Evolutionary conservation across 2,329 filamentous ascomycete species (phyloP).

Genomic region (Epichloe gansuensis): DNA sequence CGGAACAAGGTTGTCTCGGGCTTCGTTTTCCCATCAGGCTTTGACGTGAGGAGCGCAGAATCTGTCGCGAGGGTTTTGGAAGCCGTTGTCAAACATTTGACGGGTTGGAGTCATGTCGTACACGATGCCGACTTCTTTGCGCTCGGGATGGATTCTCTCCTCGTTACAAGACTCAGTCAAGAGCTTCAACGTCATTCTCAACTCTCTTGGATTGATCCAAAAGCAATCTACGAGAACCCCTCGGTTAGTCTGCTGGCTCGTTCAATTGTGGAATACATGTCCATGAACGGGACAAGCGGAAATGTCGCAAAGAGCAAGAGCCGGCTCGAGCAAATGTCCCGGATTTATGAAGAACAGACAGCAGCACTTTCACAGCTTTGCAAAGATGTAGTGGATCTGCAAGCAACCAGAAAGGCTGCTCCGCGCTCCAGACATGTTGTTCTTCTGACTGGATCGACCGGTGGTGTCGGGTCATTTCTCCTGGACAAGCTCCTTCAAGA

Average conservation of each 20-base stretch:
- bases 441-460: conserved; percentile 7
- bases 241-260: background rate
- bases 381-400: background rate
- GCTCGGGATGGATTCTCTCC: conserved; percentile 6
- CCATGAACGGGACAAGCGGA: background rate
- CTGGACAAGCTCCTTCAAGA: conserved; percentile 2
- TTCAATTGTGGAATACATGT: background rate
- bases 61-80: background rate
- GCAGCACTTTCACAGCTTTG: background rate
- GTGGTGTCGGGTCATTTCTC: conserved; percentile 5
- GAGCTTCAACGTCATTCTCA: background rate
- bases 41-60: background rate
- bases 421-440: background rate
- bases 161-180: background rate
- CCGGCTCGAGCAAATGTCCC: background rate
- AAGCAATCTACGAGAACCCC: background rate
- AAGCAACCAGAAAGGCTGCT: background rate
- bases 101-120: background rate
- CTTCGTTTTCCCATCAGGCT: too few species aligned
- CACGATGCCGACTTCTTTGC: conserved; percentile 5
- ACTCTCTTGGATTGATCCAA: background rate
- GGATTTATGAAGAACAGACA: background rate
- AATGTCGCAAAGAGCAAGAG: background rate
- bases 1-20: background rate
- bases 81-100: background rate